Base-by-base conservation (phyloP, 2,329 filamentous ascomycete species). In the Hymenoscyphus linearis region DNA sequence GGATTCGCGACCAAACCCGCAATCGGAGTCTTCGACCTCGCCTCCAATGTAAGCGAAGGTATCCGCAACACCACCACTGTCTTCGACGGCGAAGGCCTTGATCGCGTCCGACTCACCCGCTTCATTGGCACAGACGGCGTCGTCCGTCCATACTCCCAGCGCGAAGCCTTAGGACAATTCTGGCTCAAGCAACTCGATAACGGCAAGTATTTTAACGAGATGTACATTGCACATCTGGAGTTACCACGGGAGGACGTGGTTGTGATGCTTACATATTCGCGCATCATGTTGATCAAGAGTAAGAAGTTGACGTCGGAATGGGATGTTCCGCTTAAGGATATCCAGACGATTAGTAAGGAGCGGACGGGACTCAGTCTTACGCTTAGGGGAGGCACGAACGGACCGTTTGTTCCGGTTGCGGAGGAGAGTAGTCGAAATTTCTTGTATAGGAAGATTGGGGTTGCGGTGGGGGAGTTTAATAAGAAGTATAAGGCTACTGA, bases 171-270 rank as follows among this genome's bases (percentile, higher is more conserved):
- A 2, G 95, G 95, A 0, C 95, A 99, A 74, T 97, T 91, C 79
- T 99, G 95, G 96, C 86, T 99, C 66, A 99, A 99, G 81, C 96
- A 96, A 62, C 86, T 96, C 12, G 95, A 99, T 76, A 95, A 97
- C 66, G 95, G 95, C 64, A 95, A 93, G 74, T 98, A 93, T 80
- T 99, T 99, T 83, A 89, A 96, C 76, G 95, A 99, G 76, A 85
- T 91, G 73, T 99, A 99, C 78, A 95, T 99, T 74, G 96, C 93
- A 4, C 96, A 99, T 73, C 81, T 99, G 4, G 93, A 99, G 76
- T 83, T 99, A 27, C 90, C 91, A 12, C 86, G 87, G 63, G 91
- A 95, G 74, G 93, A 96, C 73, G 89, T 92, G 80, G 86, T 93
- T 60, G 88, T 93, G 55, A 91, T 98, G 85, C 83, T 99, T 63